Evolutionary conservation across 352 stramenopile genomes (phyloP).

Genomic region (Globisporangium alternatum): DNA sequence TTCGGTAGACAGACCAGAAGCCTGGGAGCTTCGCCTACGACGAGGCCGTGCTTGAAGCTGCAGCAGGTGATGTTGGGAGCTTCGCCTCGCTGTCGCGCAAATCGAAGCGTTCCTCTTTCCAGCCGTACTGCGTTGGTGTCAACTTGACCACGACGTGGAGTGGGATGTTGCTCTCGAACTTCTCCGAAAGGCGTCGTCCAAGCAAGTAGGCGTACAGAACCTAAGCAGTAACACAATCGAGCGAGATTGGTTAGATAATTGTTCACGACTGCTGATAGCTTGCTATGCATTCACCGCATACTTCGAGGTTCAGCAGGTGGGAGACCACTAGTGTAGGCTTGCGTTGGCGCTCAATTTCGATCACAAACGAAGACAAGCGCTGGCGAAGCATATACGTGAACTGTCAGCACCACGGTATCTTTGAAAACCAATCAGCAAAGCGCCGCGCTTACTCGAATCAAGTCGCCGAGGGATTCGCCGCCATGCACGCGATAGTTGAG

Average conservation of each 20-base stretch:
- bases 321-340: conserved; percentile 41
- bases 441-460: conserved; percentile 31
- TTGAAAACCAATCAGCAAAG: background rate
- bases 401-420: background rate
- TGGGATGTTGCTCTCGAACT: conserved; percentile 34
- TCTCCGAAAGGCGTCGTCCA: conserved; percentile 25
- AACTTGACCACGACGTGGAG: conserved; percentile 47
- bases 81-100: conserved; percentile 16
- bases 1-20: background rate
- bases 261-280: background rate
- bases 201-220: conserved; percentile 45
- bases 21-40: background rate
- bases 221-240: conserved; percentile 5
- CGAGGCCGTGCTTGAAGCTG: background rate
- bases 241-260: background rate
- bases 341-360: conserved; percentile 40
- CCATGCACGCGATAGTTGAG: conserved; percentile 49
- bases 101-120: conserved; percentile 46
- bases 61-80: background rate
- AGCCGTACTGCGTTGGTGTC: conserved; percentile 44
- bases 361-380: conserved; percentile 45
- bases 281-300: conserved; percentile 5
- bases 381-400: conserved; percentile 5
- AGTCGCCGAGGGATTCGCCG: conserved; percentile 42
- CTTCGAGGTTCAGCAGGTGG: conserved; percentile 41